Base-by-base conservation (phyloP, 352 stramenopile species). In the Pythium aristosporum region DNA sequence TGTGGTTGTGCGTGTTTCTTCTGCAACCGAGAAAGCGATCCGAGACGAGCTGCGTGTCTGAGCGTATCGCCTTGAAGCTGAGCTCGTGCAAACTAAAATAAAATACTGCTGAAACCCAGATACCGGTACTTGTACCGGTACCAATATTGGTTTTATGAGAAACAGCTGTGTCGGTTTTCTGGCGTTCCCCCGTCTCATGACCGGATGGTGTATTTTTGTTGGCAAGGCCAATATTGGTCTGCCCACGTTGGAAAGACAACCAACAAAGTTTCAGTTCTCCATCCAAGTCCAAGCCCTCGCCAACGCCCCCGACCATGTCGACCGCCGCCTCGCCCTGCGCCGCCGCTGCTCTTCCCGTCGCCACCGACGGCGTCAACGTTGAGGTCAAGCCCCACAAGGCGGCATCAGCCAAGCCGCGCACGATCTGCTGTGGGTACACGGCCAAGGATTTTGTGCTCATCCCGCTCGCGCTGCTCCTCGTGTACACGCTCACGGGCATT, bases 361-460 rank as follows among this genome's bases (percentile, higher is more conserved):
- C 58, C 30, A n/a, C 56, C 18, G 69, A 67, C 47, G 79, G 88
- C 60, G 71, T 89, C 30, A 63, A 72, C 47, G 71, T 89, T 2
- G 68, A 69, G 28, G 69, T 91, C 65, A 91, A 91, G 69, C 55
- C 79, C 36, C 71, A 86, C 71, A 85, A 86, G 55, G 32, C 46
- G 30, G 60, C 67, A 54, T 36, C 43, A 34, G 54, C 63, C 53
- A 75, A 56, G 52, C 85, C 87, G 59, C 70, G 70, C 20, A 61
- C 74, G 46, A 68, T 91, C 42, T 91, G 82, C 72, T 90, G 80
- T 63, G 78, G 84, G 63, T 89, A 91, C 64, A 89, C 80, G 61
- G 82, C 76, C 72, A 72, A 76, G 48, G 82, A 93, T 60, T 72
- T 93, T 52, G 50, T 91, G 42, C 68, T 93, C 59, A 89, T 91